Evolutionary conservation across 148 eudicot species (phyloP).

Genomic region (Pharnaceum exiguum): DNA sequence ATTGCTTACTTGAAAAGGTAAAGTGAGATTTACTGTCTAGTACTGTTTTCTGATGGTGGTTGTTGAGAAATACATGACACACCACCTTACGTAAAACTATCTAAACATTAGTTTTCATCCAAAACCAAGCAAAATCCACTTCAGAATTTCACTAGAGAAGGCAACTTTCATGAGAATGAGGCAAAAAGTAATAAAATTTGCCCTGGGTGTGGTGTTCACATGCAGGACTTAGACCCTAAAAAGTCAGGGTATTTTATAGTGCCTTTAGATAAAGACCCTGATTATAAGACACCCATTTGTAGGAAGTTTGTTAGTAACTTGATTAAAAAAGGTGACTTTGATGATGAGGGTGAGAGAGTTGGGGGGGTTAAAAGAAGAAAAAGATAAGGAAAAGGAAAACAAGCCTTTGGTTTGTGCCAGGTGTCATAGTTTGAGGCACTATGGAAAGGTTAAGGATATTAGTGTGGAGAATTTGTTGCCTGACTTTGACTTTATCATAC

Average conservation of each 20-base stretch:
- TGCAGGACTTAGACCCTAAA: constrained; percentile 63
- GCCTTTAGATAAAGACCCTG: constrained; percentile 42
- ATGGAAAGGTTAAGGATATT: constrained; percentile 70
- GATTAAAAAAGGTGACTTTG: too few relatives aligned
- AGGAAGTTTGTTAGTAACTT: constrained; percentile 29
- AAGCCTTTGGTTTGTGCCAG: constrained; percentile 71
- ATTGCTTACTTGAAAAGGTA: too few relatives aligned
- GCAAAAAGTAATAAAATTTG: constrained; percentile 41
- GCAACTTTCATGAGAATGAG: constrained; percentile 65
- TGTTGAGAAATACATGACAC: too few relatives aligned
- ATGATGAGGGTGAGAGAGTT: too few relatives aligned
- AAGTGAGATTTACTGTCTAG: too few relatives aligned
- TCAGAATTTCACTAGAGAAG: constrained; percentile 56
- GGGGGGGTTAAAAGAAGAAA: too few relatives aligned
- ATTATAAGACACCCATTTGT: constrained; percentile 42
- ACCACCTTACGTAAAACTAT: background rate
- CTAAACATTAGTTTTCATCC: constrained; percentile 37
- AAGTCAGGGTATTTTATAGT: constrained; percentile 60
- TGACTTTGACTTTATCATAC: constrained; percentile 92
- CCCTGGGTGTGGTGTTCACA: constrained; percentile 91
- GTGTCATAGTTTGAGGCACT: constrained; percentile 78
- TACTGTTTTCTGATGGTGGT: too few relatives aligned
- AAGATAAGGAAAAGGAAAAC: too few relatives aligned
- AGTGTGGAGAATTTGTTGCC: constrained; percentile 76
- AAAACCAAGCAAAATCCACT: constrained; percentile 17